phyloP scores from a whole-genome alignment of 1,284 basidiomycete species.

The Irpex lacteus region DNA sequence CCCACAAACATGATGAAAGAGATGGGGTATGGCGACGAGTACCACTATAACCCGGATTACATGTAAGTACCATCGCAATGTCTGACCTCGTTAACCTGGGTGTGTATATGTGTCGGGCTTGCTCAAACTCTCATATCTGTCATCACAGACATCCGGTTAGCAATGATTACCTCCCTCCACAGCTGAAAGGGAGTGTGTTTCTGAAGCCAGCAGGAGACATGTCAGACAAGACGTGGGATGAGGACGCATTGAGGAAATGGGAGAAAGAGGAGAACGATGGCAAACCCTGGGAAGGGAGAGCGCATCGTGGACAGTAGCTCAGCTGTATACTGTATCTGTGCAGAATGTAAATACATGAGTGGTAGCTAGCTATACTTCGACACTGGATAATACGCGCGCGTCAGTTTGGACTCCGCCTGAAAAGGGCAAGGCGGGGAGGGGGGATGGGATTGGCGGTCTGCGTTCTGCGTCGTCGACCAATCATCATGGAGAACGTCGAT shows the following conservation, averaged over 20 bases:
- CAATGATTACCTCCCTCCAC: slow-evolving; percentile 57
- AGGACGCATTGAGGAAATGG: slow-evolving; percentile 70
- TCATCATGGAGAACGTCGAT: slow-evolving; percentile 61
- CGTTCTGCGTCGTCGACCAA: slow-evolving; percentile 31
- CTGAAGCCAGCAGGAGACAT: slow-evolving; percentile 51
- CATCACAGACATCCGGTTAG: slow-evolving; percentile 64
- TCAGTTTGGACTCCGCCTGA: neutral
- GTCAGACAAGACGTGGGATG: slow-evolving; percentile 69
- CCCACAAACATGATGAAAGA: slow-evolving; percentile 83
- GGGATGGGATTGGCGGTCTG: slow-evolving; percentile 18
- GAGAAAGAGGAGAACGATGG: slow-evolving; percentile 66
- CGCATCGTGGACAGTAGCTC: too few species aligned
- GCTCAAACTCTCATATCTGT: neutral
- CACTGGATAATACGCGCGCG: too few species aligned
- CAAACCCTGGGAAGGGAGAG: slow-evolving; percentile 57
- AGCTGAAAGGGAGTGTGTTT: slow-evolving; percentile 44
- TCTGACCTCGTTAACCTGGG: too few species aligned
- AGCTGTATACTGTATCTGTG: too few species aligned
- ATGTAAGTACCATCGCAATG: slow-evolving; percentile 40
- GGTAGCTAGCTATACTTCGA: too few species aligned
- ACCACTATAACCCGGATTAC: slow-evolving; percentile 80
- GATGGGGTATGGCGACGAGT: slow-evolving; percentile 72
- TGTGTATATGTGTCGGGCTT: too few species aligned
- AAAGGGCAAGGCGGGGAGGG: neutral
- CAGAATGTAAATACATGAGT: too few species aligned